Percentiles rank a stretch among this genome's conserved stretches.
phyloP scores from a whole-genome alignment of 129 eudicot species.

The Helianthus tuberosus region DNA sequence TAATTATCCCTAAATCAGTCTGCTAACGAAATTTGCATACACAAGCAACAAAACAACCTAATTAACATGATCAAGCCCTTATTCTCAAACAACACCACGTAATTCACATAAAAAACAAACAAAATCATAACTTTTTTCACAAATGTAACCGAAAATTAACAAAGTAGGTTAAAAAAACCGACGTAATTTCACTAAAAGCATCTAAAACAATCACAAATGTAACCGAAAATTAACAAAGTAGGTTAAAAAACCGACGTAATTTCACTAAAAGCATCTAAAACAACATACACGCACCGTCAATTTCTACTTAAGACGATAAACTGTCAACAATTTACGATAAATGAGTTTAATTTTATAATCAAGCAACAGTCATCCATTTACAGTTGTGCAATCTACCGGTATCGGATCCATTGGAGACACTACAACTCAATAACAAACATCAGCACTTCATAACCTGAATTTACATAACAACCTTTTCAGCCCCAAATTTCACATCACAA shows the following conservation, averaged over 20 bases:
- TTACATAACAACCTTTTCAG: no score
- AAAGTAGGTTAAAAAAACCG: neutral
- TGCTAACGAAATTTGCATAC: conserved; percentile 11
- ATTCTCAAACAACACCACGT: neutral
- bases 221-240: neutral
- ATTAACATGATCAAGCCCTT: conserved; percentile 39
- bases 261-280: conserved; percentile 3
- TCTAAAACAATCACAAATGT: conserved; percentile 13
- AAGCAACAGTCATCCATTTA: conserved; percentile 33
- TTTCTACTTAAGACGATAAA: neutral
- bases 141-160: neutral
- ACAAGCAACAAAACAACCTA: neutral
- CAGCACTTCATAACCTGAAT: no score
- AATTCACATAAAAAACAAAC: neutral
- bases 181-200: conserved; percentile 8
- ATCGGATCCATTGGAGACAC: conserved; percentile 35
- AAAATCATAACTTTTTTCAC: neutral
- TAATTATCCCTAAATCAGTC: conserved; percentile 22
- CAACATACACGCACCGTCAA: neutral
- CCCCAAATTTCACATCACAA: neutral
- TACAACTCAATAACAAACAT: conserved; percentile 18
- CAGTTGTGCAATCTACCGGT: conserved; percentile 34
- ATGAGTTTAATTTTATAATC: conserved; percentile 3
- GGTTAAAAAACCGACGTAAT: neutral
- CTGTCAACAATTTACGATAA: neutral